These are phyloP conservation scores for Ambrosia artemisiifolia DNA, from an alignment of 129 eudicot species.

Conservation along the genomic window DNA sequence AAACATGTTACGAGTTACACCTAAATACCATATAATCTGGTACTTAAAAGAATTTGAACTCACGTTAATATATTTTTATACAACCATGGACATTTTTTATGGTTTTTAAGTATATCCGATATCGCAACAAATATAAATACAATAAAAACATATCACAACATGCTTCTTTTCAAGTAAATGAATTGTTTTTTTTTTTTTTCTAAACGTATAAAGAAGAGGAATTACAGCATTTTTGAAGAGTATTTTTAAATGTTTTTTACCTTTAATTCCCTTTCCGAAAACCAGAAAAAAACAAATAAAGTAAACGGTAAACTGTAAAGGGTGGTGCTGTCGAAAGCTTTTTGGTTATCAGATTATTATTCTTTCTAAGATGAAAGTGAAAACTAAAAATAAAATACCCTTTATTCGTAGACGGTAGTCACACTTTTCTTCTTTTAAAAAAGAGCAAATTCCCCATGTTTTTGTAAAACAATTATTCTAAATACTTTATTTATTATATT, in stretches of 20 bases:
- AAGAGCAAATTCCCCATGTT: neutral
- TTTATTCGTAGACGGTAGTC: neutral
- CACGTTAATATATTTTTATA: too few relatives aligned
- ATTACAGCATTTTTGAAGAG: neutral
- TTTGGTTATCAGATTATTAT: slow-evolving; percentile 1
- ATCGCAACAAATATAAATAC: too few relatives aligned
- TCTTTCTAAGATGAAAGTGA: slow-evolving; percentile 10
- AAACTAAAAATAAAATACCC: slow-evolving; percentile 2
- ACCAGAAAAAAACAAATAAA: slow-evolving; percentile 15
- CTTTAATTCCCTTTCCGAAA: neutral
- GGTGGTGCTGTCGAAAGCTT: neutral
- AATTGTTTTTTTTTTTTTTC: neutral
- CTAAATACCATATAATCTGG: too few relatives aligned
- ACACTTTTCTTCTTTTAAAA: neutral
- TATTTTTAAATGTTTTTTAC: neutral
- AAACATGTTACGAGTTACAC: too few relatives aligned
- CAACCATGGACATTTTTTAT: too few relatives aligned
- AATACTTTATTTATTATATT: neutral
- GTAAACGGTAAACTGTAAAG: slow-evolving; percentile 17
- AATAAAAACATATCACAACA: too few relatives aligned
- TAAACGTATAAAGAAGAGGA: neutral
- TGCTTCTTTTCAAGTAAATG: neutral
- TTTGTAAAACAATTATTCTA: neutral
- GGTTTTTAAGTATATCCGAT: too few relatives aligned
- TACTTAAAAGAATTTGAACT: too few relatives aligned